phyloP scores from a whole-genome alignment of 2,329 filamentous ascomycete genomes.

The Clonostachys chloroleuca region DNA sequence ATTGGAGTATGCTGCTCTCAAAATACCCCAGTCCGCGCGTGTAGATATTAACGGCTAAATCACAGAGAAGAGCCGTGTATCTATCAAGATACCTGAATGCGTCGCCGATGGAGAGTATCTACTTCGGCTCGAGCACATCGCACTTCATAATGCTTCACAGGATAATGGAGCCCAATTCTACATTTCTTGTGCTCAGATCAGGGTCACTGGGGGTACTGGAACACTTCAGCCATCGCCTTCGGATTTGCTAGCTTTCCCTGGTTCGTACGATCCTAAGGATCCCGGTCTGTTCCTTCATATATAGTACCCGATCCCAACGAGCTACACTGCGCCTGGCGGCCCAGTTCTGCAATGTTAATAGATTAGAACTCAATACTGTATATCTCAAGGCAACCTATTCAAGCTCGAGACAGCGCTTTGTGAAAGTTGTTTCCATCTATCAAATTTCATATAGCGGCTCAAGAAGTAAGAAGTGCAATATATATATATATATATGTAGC shows the following conservation, averaged over 20 bases:
- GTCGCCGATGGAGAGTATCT: constrained; percentile 44
- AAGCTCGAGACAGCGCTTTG: no score
- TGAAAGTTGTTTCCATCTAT: no score
- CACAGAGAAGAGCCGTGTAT: no score
- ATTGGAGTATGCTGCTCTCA: no score
- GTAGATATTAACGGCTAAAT: no score
- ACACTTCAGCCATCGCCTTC: constrained; percentile 24
- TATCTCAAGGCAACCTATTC: no score
- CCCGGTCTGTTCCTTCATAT: constrained; percentile 38
- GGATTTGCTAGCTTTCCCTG: constrained; percentile 28
- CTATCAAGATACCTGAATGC: constrained; percentile 29
- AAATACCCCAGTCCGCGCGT: no score
- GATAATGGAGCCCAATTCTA: constrained; percentile 40
- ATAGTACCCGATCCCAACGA: constrained; percentile 32
- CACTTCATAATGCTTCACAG: constrained; percentile 33
- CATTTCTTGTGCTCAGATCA: constrained; percentile 33
- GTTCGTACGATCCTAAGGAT: constrained; percentile 31
- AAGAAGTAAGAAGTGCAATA: no score
- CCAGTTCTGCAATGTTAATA: constrained; percentile 7
- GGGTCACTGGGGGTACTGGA: constrained; percentile 33
- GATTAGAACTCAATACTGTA: no score
- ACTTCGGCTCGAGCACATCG: constrained; percentile 42
- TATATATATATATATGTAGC: no score
- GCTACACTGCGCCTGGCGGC: constrained; percentile 19
- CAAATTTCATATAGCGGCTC: no score